Conservation (phyloP, 2,329 filamentous ascomycete genomes). For the Epichloe sp. region DNA sequence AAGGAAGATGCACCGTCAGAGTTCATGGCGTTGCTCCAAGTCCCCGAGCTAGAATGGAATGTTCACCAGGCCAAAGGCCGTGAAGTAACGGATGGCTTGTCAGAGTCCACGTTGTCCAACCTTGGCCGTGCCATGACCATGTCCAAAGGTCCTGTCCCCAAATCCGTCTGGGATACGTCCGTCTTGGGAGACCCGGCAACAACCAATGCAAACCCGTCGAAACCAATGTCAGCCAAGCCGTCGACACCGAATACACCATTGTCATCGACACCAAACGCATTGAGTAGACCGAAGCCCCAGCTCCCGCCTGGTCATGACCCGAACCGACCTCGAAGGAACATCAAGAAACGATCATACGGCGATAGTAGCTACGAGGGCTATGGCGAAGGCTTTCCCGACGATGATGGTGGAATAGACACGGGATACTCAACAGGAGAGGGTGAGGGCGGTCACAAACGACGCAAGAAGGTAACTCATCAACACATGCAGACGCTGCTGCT, state of each 20-base stretch:
- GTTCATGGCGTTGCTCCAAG: conserved; percentile 37
- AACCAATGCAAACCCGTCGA: conserved; percentile 24
- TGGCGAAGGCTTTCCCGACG: conserved; percentile 56
- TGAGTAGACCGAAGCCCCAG: conserved; percentile 26
- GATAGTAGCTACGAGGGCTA: conserved; percentile 66
- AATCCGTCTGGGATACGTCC: conserved; percentile 41
- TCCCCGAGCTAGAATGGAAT: conserved; percentile 45
- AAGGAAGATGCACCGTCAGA: conserved; percentile 37
- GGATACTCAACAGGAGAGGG: conserved; percentile 63
- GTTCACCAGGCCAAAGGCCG: conserved; percentile 39
- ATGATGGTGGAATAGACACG: conserved; percentile 42
- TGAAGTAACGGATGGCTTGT: conserved; percentile 41
- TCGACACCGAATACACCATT: conserved; percentile 42
- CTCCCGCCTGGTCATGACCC: conserved; percentile 29
- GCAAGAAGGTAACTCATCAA: conserved; percentile 43
- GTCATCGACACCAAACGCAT: conserved; percentile 18
- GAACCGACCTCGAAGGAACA: conserved; percentile 47
- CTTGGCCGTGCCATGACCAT: conserved; percentile 42
- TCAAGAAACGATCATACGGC: conserved; percentile 64
- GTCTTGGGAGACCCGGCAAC: conserved; percentile 44
- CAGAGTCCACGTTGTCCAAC: conserved; percentile 26
- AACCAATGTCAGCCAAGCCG: conserved; percentile 30
- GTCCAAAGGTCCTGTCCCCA: conserved; percentile 43
- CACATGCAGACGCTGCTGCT: background rate
- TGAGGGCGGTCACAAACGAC: conserved; percentile 51